Evolutionary conservation across 208 protist genomes (phyloP).

Genomic region (Wallacemonas sp.): DNA sequence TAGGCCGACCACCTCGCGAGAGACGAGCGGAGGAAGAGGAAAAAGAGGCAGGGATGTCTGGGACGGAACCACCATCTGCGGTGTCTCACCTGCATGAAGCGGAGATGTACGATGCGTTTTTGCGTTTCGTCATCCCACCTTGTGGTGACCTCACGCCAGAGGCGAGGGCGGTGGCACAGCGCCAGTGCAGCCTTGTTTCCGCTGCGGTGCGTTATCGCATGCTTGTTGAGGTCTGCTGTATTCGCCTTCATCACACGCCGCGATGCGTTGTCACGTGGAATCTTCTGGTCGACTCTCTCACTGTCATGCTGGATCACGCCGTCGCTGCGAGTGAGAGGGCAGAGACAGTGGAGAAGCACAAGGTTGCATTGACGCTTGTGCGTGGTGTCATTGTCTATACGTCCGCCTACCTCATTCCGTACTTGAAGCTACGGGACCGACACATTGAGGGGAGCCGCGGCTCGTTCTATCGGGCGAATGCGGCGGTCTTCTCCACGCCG

Average conservation of each 20-base stretch:
- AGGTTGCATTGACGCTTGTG: neutral
- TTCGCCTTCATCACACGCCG: constrained; percentile 37
- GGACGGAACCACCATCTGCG: neutral
- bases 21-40: too few relatives aligned
- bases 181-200: constrained; percentile 12
- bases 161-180: neutral
- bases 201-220: constrained; percentile 48
- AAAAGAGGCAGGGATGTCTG: too few relatives aligned
- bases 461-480: constrained; percentile 2
- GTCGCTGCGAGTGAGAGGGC: neutral
- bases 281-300: constrained; percentile 29
- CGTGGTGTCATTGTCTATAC: constrained; percentile 24
- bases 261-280: constrained; percentile 64
- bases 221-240: constrained; percentile 41
- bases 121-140: neutral
- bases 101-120: constrained; percentile 15
- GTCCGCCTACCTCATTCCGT: constrained; percentile 30
- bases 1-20: too few relatives aligned
- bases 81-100: constrained; percentile 20
- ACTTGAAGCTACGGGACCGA: constrained; percentile 44
- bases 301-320: neutral
- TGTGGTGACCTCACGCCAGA: too few relatives aligned
- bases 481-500: neutral
- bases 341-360: neutral
- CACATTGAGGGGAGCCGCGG: constrained; percentile 16